Conservation (phyloP, 2,329 filamentous ascomycete species). For the Fusarium praegraminearum region DNA sequence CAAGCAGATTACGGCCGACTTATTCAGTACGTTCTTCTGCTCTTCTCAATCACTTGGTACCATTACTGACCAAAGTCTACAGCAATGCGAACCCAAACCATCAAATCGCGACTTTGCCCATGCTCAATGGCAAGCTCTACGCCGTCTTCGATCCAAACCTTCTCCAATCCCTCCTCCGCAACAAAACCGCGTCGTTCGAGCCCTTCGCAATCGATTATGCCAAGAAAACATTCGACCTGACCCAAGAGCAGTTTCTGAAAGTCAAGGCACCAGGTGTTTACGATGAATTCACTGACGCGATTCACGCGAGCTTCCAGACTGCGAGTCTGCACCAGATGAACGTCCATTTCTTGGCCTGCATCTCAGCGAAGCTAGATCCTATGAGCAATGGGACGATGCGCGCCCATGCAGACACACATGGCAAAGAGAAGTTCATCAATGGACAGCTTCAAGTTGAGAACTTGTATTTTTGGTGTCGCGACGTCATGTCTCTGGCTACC, state of each 20-base stretch:
- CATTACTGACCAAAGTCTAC: background rate
- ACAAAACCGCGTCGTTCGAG: slow-evolving; percentile 57
- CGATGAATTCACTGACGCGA: slow-evolving; percentile 49
- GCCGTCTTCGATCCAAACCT: slow-evolving; percentile 57
- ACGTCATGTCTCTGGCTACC: slow-evolving; percentile 55
- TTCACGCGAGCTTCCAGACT: slow-evolving; percentile 50
- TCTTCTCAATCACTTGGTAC: too few relatives aligned
- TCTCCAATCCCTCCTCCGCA: slow-evolving; percentile 55
- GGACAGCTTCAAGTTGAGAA: slow-evolving; percentile 50
- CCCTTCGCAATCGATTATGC: slow-evolving; percentile 55
- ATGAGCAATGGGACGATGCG: slow-evolving; percentile 20
- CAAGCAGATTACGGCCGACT: slow-evolving; percentile 53
- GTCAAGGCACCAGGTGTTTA: slow-evolving; percentile 24
- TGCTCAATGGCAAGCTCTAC: slow-evolving; percentile 59
- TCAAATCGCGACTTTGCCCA: slow-evolving; percentile 58
- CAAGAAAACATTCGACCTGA: slow-evolving; percentile 54
- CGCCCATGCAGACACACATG: slow-evolving; percentile 11
- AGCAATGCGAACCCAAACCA: slow-evolving; percentile 45
- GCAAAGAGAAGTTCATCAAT: slow-evolving; percentile 19
- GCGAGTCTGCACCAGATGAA: slow-evolving; percentile 52
- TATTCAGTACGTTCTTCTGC: slow-evolving; percentile 51
- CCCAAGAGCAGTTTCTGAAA: slow-evolving; percentile 47
- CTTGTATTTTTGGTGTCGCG: slow-evolving; percentile 55
- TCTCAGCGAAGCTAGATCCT: slow-evolving; percentile 29
- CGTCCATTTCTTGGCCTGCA: slow-evolving; percentile 23